Evolutionary conservation across 441 rosid species (phyloP).

Genomic region (Dalechampia spathulata): DNA sequence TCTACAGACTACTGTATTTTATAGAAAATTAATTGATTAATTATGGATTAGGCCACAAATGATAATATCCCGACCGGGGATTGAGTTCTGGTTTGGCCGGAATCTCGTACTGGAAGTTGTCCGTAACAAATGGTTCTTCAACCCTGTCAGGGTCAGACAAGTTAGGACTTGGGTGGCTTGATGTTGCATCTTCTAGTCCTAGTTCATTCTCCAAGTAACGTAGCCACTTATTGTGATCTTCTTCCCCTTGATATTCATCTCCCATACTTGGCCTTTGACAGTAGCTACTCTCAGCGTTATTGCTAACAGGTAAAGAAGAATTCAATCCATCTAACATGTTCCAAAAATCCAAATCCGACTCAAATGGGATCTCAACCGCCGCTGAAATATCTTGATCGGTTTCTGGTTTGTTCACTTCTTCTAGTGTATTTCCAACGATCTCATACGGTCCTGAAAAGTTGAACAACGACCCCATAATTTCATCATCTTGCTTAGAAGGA

Average conservation of each 20-base stretch:
- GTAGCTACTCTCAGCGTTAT: slow-evolving; percentile 13
- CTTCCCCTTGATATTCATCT: slow-evolving; percentile 8
- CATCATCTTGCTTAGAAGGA: slow-evolving; percentile 22
- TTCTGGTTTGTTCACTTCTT: slow-evolving; percentile 67
- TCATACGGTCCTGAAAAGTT: slow-evolving; percentile 14
- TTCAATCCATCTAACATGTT: slow-evolving; percentile 49
- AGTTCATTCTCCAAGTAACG: slow-evolving; percentile 62
- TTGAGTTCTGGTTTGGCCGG: slow-evolving; percentile 17
- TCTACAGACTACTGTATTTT: neutral
- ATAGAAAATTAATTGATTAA: neutral
- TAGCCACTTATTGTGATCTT: slow-evolving; percentile 47
- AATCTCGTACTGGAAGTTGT: slow-evolving; percentile 12
- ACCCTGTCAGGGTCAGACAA: slow-evolving; percentile 6
- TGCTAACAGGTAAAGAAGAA: slow-evolving; percentile 11
- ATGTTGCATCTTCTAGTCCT: slow-evolving; percentile 35
- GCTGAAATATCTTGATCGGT: neutral
- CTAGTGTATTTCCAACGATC: slow-evolving; percentile 14
- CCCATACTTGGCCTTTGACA: slow-evolving; percentile 18
- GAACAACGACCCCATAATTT: slow-evolving; percentile 16
- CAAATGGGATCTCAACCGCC: slow-evolving; percentile 44
- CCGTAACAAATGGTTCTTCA: slow-evolving; percentile 5
- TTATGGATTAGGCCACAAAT: slow-evolving; percentile 19
- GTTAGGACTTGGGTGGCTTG: slow-evolving; percentile 18
- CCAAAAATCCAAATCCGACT: slow-evolving; percentile 66
- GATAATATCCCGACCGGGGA: slow-evolving; percentile 14